phyloP scores from a whole-genome alignment of 2,329 filamentous ascomycete species.

The Alternaria metachromatica region DNA sequence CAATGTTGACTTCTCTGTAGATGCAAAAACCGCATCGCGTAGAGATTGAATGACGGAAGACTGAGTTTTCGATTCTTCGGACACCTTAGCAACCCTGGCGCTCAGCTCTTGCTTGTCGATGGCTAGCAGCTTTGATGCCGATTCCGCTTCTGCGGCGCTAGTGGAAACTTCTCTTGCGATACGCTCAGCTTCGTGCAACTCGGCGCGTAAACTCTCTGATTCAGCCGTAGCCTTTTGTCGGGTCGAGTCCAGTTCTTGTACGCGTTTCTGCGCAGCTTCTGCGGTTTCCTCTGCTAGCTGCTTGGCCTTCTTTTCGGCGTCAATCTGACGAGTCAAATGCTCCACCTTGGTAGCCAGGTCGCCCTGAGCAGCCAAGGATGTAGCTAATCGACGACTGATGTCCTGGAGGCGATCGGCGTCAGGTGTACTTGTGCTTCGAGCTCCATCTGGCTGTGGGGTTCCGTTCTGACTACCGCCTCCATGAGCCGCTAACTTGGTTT shows the following conservation, averaged over 20 bases:
- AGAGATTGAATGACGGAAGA: conserved; percentile 75
- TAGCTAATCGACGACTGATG: conserved; percentile 81
- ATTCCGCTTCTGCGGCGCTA: conserved; percentile 76
- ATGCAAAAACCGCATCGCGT: conserved; percentile 78
- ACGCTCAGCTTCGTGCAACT: conserved; percentile 80
- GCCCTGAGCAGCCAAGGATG: conserved; percentile 76
- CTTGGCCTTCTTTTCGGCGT: conserved; percentile 80
- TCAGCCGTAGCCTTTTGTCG: conserved; percentile 85
- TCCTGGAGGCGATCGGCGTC: conserved; percentile 75
- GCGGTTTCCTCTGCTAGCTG: conserved; percentile 88
- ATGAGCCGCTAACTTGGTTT: conserved; percentile 87
- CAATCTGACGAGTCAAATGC: conserved; percentile 71
- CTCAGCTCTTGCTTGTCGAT: conserved; percentile 85
- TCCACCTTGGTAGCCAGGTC: conserved; percentile 83
- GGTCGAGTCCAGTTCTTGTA: conserved; percentile 82
- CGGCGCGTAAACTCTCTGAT: conserved; percentile 81
- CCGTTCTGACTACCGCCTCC: conserved; percentile 68
- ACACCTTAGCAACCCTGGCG: conserved; percentile 70
- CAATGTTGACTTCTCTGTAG: conserved; percentile 75
- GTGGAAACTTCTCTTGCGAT: conserved; percentile 81
- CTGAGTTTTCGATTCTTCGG: conserved; percentile 73
- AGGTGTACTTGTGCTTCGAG: conserved; percentile 64
- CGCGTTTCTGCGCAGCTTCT: conserved; percentile 80
- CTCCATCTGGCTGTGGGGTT: conserved; percentile 61
- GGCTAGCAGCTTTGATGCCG: conserved; percentile 74